Evolutionary conservation across 345 rosid genomes (phyloP), one percentile per base, ranked within the genome.

Genomic region (Aethionema arabicum): DNA sequence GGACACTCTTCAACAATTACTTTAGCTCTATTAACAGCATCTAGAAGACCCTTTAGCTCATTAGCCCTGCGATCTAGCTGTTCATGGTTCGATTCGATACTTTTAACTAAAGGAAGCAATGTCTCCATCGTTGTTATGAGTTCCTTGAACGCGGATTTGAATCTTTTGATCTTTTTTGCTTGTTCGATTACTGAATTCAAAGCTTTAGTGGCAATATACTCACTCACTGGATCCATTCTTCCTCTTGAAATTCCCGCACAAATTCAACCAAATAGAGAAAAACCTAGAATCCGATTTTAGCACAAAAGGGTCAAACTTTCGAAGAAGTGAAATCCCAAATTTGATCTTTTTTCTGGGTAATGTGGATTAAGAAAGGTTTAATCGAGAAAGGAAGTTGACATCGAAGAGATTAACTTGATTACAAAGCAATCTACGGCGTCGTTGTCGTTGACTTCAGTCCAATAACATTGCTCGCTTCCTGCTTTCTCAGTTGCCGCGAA

Each of bases 211-310:
- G 78, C 14, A 29, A 11, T 0, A 16, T 74, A 77, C 38, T 67
- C 85, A 0, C 56, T 36, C 21, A 69, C n/a, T n/a, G 52, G 52
- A 69, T 65, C 6, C 60, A 45, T 54, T 41, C 13, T 41, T 50
- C 32, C 29, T 38, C 29, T 8, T 10, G 40, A 9, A 10, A 2
- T 2, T 43, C 55, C 3, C 9, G 7, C 11, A 11, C 4, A 0
- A 14, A 12, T 11, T n/a, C 3, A 12, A 10, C 7, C 3, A 33
- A 47, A 8, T 4, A 37, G 32, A 12, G 16, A 43, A 59, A 41
- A 2, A 12, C 27, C 6, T 11, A 52, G 21, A 5, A 36, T 21
- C 32, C 47, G 43, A 49, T 6, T 6, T 37, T 49, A 39, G 46
- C 46, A 51, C 51, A 48, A 48, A 29, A 21, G 27, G 27, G 27